Base-by-base conservation (phyloP, 2,329 filamentous ascomycete genomes). In the Tolypocladium guangdongense region DNA sequence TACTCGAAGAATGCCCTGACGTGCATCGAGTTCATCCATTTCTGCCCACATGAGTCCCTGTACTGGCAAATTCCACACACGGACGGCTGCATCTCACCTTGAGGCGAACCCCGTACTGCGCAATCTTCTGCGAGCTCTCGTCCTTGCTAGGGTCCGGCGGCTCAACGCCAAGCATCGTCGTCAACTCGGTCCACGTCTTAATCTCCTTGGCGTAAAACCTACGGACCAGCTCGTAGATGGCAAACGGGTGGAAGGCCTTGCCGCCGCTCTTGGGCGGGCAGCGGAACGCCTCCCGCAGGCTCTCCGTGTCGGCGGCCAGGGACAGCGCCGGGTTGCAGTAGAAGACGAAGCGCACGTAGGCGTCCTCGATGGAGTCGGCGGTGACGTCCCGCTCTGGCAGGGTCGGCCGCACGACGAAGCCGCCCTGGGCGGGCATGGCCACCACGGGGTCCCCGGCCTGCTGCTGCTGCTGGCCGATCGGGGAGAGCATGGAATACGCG, bases 21-120 rank as follows among this genome's bases (percentile, higher is more conserved):
- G 66, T 96, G 91, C 87, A 95, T 92, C 6, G 90, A 91, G 66
- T 90, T 89, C 88, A 96, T 93, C 91, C 91, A 96, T 64, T 92
- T 85, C 88, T 88, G 62, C 10, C 16, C 7, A 10, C 49, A 27
- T 51, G 14, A 41, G 38, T 35, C 7, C 8, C 11, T 16, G 39
- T 3, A 20, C 41, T 7, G n/a, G 7, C 20, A 14, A 7, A 18
- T 6, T 6, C 30, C 45, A 33, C 11, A 27, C 4, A 18, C 14
- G 7, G 10, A 20, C 22, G 11, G 30, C 10, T 16, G 16, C 3
- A 38, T 49, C 71, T 63, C 70, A 91, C 88, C 82, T 96, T 96
- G 54, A 96, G 73, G 55, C 91, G 81, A 48, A 96, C 91, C 45
- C 89, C 90, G 74, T 96, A 96, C 67, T 96, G 91, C 67, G 95